Base-by-base conservation (phyloP, 106 monocot species). In the Apostasia shenzhenica region DNA sequence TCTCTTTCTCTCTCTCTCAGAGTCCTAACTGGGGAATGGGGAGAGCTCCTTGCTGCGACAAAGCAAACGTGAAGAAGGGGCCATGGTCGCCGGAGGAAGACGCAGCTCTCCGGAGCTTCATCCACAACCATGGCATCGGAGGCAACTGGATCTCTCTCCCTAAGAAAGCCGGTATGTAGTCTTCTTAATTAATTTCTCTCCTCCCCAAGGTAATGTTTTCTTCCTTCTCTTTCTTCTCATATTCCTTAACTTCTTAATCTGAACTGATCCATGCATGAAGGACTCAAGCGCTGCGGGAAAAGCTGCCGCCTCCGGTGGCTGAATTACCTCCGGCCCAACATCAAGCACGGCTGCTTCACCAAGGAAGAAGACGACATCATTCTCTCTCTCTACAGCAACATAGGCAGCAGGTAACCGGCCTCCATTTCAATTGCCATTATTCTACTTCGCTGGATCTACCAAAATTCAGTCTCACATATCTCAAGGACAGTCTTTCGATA, bases 301-400 rank as follows among this genome's bases (percentile, higher is more conserved):
- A 81, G 81, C 48, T 81, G 81, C 57, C 76, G 81, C 14, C 69
- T 81, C 37, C 41, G 81, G 39, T 91, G 91, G 91, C 84, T 91
- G 59, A 91, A 91, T 82, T 91, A 91, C 68, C 91, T 91, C 50
- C 76, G 82, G 67, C 82, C 82, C 12, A 67, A 74, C 54, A 78
- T 82, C 70, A 82, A 78, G 57, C 82, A 78, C 39, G 82, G 82
- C 14, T 57, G 78, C 38, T 82, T 78, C 66, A 70, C 78, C 0
- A 70, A 78, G 49, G 78, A 70, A 43, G 82, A 82, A 50, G 82
- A 82, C 49, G 41, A 52, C 66, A 48, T 78, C 58, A 82, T 82
- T 12, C 74, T 54, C 70, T 74, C 74, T 55, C 70, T 82, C 14
- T 75, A 70, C 60, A 44, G 55, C 4, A 71, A 44, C 13, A 58